Evolutionary conservation across 768 basidiomycete species (phyloP), one percentile per base, ranked within the genome.

Genomic region (Tricholoma sp.): DNA sequence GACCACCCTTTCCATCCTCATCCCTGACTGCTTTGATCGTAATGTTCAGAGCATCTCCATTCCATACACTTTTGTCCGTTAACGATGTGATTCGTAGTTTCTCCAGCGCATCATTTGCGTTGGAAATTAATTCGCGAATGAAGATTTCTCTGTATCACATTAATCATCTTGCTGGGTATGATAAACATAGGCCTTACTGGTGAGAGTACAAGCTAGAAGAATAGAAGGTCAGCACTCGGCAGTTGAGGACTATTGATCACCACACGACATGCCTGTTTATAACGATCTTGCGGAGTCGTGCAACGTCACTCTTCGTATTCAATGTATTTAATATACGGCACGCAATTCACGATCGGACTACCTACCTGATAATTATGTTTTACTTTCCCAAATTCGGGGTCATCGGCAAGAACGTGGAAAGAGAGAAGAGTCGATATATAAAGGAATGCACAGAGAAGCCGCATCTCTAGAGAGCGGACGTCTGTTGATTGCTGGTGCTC

Each of bases 91-190:
- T 75, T 22, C 97, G 86, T 53, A 96, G 81, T 71, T 98, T 98
- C 71, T 98, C 96, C 52, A 98, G 76, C 1, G 97, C 97, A 68
- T 99, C 97, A 69, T 98, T 97, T 41, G 95, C 89, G 66, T 96
- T 96, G 6, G 93, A 95, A 62, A 95, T 82, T 50, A 95, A 77
- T 71, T 98, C 95, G 45, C 95, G 91, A 50, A 93, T 79, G 69
- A 92, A 93, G 24, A 92, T 83, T 41, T 91, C 89, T 65, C 89
- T 91, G 55, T 7, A 14, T 27, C 9, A 53, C 56, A 5, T 52
- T 62, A 35, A 55, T 50, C 39, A 27, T 59, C 34, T 50, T 41
- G 43, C 37, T 16, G 37, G n/a, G n/a, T 18, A 35, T n/a, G 22
- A 53, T 16, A 32, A 7, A 39, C 55, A n/a, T 32, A 54, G 27